Evolutionary conservation across 805 yeast species (phyloP).

Genomic region (Wickerhamomyces kurtzmanii): DNA sequence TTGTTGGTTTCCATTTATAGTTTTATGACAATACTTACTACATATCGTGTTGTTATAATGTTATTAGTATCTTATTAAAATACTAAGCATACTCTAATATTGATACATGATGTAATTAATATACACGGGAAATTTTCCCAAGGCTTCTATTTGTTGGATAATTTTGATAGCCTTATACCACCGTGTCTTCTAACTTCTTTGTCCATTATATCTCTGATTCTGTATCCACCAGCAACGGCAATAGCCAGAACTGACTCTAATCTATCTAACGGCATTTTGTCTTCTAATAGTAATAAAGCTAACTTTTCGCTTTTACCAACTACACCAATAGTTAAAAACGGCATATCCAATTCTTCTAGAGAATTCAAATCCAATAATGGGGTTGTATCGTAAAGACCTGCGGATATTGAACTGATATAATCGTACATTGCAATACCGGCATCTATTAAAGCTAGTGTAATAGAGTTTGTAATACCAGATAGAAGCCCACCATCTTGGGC

Average conservation of each 20-base stretch:
- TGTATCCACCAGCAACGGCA: constrained; percentile 81
- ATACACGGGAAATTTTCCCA: too few species aligned
- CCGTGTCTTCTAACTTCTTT: constrained; percentile 73
- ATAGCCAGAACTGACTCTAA: constrained; percentile 68
- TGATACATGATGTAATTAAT: not conserved
- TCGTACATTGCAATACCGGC: constrained; percentile 95
- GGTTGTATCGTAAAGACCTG: constrained; percentile 69
- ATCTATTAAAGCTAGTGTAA: constrained; percentile 83
- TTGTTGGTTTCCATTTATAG: not conserved
- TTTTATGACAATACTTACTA: constrained; percentile 1
- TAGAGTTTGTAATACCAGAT: constrained; percentile 73
- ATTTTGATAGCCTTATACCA: constrained; percentile 38
- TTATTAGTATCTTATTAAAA: not conserved
- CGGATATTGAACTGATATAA: constrained; percentile 70
- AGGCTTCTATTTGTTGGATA: constrained; percentile 14
- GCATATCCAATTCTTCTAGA: constrained; percentile 76
- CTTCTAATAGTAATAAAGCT: constrained; percentile 70
- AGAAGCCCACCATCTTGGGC: constrained; percentile 88
- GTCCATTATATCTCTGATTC: constrained; percentile 80
- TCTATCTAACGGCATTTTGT: constrained; percentile 74
- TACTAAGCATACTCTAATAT: not conserved
- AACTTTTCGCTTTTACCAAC: constrained; percentile 77
- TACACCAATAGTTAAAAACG: constrained; percentile 73
- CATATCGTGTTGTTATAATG: not conserved
- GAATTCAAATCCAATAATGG: constrained; percentile 78